Base-by-base conservation (phyloP, 1,284 basidiomycete genomes). In the Chalciporus sp. region DNA sequence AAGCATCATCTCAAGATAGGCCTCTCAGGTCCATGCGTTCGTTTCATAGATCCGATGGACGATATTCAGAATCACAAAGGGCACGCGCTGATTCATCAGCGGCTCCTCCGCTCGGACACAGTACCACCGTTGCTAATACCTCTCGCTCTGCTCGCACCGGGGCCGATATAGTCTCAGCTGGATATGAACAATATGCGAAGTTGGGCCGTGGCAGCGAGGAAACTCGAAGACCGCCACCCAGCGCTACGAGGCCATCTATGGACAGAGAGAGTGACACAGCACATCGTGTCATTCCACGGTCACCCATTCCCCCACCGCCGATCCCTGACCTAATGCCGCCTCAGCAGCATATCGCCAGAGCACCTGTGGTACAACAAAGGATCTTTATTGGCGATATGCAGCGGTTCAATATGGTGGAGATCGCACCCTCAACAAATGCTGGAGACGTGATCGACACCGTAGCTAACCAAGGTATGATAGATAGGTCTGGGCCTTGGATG, bases 351-450 rank as follows among this genome's bases (percentile, higher is more conserved):
- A 39, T 51, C 19, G n/a, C 57, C n/a, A 70, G 62, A 51, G 64
- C 58, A 0, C 56, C 61, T 12, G 64, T 75, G 20, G 71, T 62
- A 40, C 86, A 88, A 62, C 88, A 88, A 65, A 79, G 88, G 9
- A 73, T 92, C 7, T 92, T 90, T 63, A 76, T 92, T 49, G 83
- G 82, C 7, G 85, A 86, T 65, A 79, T 85, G 76, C 89, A 92
- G 68, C 76, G 83, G 35, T 91, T 86, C 62, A 81, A 84, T 58
- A 81, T 83, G 61, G 81, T 92, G 16, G 86, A 88, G 63, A 81
- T 91, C 47, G 74, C 76, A 2, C 69, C 82, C 20, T 64, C 70
- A 11, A 90, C 86, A 9, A 84, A 73, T 47, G 89, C 89, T 31
- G 77, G 80, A 33, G 85, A 90, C 53, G 81, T 90, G 11, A 67